Percentiles rank a stretch among this genome's conserved stretches.
Conservation (phyloP, 78 protist genomes). For the Thecamonas trahens region DNA sequence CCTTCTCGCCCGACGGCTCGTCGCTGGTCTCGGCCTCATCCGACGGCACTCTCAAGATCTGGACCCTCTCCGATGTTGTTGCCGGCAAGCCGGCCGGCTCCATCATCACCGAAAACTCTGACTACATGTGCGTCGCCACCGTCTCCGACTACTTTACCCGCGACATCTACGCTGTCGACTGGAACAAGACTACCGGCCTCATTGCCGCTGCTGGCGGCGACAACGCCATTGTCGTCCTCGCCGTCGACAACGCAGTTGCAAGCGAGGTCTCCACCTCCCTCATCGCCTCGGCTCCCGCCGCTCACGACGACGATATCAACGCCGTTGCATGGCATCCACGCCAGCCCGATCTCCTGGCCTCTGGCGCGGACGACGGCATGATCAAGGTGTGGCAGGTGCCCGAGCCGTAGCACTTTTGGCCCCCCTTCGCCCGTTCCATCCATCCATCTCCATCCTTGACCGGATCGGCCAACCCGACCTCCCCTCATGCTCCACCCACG, state of each 20-base stretch:
- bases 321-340: slow-evolving; percentile 65
- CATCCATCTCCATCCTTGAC: no score
- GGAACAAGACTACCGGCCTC: slow-evolving; percentile 24
- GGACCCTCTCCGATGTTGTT: slow-evolving; percentile 10
- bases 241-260: background rate
- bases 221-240: slow-evolving; percentile 45
- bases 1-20: slow-evolving; percentile 58
- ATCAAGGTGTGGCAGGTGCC: slow-evolving; percentile 56
- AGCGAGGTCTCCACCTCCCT: background rate
- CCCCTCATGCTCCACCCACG: no score
- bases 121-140: background rate
- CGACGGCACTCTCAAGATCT: background rate
- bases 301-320: slow-evolving; percentile 72
- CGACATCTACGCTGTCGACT: slow-evolving; percentile 50
- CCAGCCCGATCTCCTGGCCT: slow-evolving; percentile 36
- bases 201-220: slow-evolving; percentile 63
- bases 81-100: background rate
- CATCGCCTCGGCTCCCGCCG: background rate
- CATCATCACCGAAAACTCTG: background rate
- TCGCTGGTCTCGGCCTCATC: slow-evolving; percentile 6
- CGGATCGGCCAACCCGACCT: no score
- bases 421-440: no score
- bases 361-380: slow-evolving; percentile 64
- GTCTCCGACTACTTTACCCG: slow-evolving; percentile 1
- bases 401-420: no score